Evolutionary conservation across 192 early-diverging fungal genomes (phyloP), one percentile per base, ranked within the genome.

Genomic region (Haplosporangium gracile): DNA sequence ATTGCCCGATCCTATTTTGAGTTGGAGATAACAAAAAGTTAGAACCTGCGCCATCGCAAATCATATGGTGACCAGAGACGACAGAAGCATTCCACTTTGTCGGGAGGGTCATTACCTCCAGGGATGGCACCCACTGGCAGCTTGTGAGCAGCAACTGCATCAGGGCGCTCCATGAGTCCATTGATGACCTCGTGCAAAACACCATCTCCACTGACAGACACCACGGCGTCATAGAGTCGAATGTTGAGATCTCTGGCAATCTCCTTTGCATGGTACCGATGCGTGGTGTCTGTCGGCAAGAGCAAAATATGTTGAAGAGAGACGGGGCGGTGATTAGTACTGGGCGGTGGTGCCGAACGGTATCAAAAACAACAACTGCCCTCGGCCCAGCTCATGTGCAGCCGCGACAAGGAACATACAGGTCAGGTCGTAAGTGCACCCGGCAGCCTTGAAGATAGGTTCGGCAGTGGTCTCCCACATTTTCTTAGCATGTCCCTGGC

Each of bases 141-240:
- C 26, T 88, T 88, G 53, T 89, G 82, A 15, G 93, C 92, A 15
- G 82, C 72, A 38, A 89, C 72, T 74, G 93, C 94, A 81, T 97
- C 95, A 7, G 91, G 84, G 36, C 96, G 88, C 69, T 91, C 86
- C 90, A 97, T 85, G n/a, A 96, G 88, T 7, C 96, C 96, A 71
- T 97, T 95, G 40, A 96, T 89, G 16, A 96, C 85, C 83, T 97
- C 96, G 69, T 97, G 95, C 40, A 96, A 89, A 10, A 96, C 91
- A 15, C 96, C 96, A 83, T 97, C 96, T 32, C 96, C 96, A 88
- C 93, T 93, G 49, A 96, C 88, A 40, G 93, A 90, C 2, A 94
- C 88, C 34, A 95, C 86, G 9, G 93, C 91, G 49, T 91, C 91
- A 76, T 91, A 97, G 15, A 77, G 60, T 0, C 87, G 60, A 43